Evolutionary conservation across 1,284 basidiomycete species (phyloP).

Genomic region (Boletus sp.): DNA sequence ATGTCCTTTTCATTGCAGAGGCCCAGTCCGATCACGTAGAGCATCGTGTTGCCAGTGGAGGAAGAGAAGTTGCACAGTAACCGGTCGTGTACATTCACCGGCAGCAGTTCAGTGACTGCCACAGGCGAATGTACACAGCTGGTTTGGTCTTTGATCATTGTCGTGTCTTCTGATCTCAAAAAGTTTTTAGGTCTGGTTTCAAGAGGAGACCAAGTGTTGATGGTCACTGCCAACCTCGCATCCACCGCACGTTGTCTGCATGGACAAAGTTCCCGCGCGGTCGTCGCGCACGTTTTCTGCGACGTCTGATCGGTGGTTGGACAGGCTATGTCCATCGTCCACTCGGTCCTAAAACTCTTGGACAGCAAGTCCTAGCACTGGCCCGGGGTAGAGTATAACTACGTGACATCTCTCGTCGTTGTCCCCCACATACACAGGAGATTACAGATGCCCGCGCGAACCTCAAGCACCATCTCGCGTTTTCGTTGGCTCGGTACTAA

Average conservation of each 20-base stretch:
- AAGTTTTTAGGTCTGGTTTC: no score
- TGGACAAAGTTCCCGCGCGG: neutral
- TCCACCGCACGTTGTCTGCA: neutral
- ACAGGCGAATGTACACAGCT: no score
- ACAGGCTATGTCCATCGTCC: constrained; percentile 1
- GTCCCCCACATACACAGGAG: no score
- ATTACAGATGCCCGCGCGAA: neutral
- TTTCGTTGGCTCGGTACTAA: constrained; percentile 3
- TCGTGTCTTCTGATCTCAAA: no score
- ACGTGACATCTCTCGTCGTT: no score
- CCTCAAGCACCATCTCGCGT: neutral
- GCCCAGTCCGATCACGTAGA: constrained; percentile 90
- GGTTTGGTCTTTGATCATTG: no score
- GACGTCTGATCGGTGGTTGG: neutral
- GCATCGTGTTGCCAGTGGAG: constrained; percentile 53
- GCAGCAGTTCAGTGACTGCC: no score
- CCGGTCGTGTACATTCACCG: no score
- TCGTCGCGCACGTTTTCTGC: constrained; percentile 9
- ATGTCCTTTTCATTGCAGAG: constrained; percentile 96
- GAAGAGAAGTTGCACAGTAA: no score
- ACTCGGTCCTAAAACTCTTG: neutral
- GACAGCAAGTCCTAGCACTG: neutral
- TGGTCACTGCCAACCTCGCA: neutral
- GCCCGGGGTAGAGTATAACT: neutral
- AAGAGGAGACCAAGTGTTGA: neutral